Percentiles rank a stretch among this genome's conserved stretches.
These are phyloP conservation scores for Ustilago shanxiensis DNA, from an alignment of 1,284 basidiomycete species.

Conservation along the genomic window DNA sequence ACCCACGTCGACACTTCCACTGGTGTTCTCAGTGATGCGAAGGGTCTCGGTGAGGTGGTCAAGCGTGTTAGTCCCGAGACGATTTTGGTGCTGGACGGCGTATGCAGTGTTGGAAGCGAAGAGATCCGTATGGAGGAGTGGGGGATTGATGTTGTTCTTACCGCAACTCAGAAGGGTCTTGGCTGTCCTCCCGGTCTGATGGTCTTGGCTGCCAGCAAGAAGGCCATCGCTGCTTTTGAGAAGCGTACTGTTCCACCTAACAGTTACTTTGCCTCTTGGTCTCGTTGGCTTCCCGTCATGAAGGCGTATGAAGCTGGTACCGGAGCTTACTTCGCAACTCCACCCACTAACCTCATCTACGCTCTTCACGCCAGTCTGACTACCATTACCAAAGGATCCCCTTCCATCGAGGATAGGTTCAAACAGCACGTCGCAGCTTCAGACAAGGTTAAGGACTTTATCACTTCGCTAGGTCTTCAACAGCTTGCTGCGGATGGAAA, in stretches of 20 bases:
- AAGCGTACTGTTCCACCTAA: slow-evolving; percentile 79
- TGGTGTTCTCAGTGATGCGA: slow-evolving; percentile 88
- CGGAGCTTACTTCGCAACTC: slow-evolving; percentile 67
- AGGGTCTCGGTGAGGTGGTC: slow-evolving; percentile 82
- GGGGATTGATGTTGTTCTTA: slow-evolving; percentile 89
- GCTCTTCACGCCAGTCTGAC: slow-evolving; percentile 85
- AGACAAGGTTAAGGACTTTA: slow-evolving; percentile 80
- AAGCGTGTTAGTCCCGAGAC: slow-evolving; percentile 85
- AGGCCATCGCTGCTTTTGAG: slow-evolving; percentile 83
- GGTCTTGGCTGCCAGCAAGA: slow-evolving; percentile 83
- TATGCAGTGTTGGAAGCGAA: slow-evolving; percentile 95
- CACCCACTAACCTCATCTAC: slow-evolving; percentile 90
- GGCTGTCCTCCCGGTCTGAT: slow-evolving; percentile 94
- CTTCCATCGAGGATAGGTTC: slow-evolving; percentile 84
- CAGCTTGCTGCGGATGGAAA: slow-evolving; percentile 66
- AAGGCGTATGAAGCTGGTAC: slow-evolving; percentile 68
- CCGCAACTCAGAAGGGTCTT: slow-evolving; percentile 94
- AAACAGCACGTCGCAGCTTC: slow-evolving; percentile 81
- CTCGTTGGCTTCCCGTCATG: slow-evolving; percentile 69
- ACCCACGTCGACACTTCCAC: slow-evolving; percentile 80
- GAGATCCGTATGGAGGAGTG: slow-evolving; percentile 93
- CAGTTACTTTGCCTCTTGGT: slow-evolving; percentile 83
- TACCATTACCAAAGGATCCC: slow-evolving; percentile 75
- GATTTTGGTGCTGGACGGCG: slow-evolving; percentile 87
- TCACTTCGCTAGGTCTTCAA: slow-evolving; percentile 77